Conservation (phyloP, 2,329 filamentous ascomycete genomes). For the Gnomoniopsis smithogilvyi region DNA sequence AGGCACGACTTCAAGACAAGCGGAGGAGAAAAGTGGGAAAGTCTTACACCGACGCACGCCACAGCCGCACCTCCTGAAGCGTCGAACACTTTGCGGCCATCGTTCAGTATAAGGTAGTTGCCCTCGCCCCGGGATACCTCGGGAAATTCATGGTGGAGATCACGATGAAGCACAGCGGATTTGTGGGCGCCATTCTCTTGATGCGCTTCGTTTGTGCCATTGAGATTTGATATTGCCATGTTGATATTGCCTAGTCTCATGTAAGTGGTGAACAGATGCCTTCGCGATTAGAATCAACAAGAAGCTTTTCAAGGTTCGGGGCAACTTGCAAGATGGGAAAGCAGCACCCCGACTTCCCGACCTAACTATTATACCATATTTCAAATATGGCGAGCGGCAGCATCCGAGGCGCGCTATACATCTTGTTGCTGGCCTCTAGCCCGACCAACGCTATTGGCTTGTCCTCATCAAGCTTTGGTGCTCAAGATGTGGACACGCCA, state of each 20-base stretch:
- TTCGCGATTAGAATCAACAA: not conserved
- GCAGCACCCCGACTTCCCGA: not conserved
- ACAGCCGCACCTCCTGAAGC: conserved; percentile 45
- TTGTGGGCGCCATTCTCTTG: not conserved
- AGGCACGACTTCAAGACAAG: not conserved
- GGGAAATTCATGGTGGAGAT: conserved; percentile 32
- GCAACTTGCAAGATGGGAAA: not conserved
- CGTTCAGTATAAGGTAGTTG: conserved; percentile 35
- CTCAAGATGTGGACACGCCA: not conserved
- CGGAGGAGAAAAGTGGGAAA: conserved; percentile 20
- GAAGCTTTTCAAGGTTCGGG: not conserved
- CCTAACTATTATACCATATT: not conserved
- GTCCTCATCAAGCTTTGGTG: not conserved
- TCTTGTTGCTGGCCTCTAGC: not conserved
- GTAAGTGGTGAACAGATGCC: not conserved
- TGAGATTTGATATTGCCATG: not conserved
- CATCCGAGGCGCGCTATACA: not conserved
- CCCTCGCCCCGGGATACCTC: conserved; percentile 32
- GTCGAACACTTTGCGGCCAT: conserved; percentile 40
- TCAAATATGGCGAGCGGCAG: too few species aligned
- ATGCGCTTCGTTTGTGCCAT: not conserved
- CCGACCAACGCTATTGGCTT: not conserved
- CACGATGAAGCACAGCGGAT: conserved; percentile 37
- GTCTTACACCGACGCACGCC: conserved; percentile 37
- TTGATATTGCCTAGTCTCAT: not conserved